Evolutionary conservation across 805 yeast genomes (phyloP), one percentile per base, ranked within the genome.

Genomic region (Schwanniomyces vanrijiae): DNA sequence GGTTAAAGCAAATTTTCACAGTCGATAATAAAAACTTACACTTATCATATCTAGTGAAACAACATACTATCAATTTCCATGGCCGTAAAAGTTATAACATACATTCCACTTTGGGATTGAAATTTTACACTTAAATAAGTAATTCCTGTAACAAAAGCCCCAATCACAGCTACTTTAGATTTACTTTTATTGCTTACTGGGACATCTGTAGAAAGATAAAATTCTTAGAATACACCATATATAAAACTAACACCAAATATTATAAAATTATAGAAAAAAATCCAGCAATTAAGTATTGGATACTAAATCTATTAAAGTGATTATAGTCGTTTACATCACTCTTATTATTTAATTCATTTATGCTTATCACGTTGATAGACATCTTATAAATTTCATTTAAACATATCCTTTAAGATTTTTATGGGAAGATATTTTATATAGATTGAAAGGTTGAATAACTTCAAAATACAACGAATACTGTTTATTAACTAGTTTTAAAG

Each of bases 201-300:
- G 2, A 73, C 73, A 11, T 43, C 35, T 8, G 40, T 13, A 2
- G 67, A 52, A 1, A 59, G 51, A 39, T 69, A 69, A 49, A 51
- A 68, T 21, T 69, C 71, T 42, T 69, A 73, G 43, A 62, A 69
- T 5, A 69, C 66, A 48, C 74, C 75, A 45, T 59, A 69, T 1
- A 72, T 58, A 50, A 68, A 68, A 5, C 63, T 56, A 9, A 67
- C 57, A 1, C 74, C 75, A 49, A 69, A 67, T 2, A 68, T 68
- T 47, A 64, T 54, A 47, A 66, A 69, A 40, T 66, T 66, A n/a
- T n/a, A 33, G 58, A 52, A 3, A 56, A 20, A 40, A 59, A 58
- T 9, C 63, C 63, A 7, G 61, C 49, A 9, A 49, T 22, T 3
- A 57, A 47, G 4, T 48, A 45, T 5, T 9, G 39, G n/a, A 56